Conservation (phyloP, 495 filamentous ascomycete genomes). For the Umbilicaria muhlenbergii region DNA sequence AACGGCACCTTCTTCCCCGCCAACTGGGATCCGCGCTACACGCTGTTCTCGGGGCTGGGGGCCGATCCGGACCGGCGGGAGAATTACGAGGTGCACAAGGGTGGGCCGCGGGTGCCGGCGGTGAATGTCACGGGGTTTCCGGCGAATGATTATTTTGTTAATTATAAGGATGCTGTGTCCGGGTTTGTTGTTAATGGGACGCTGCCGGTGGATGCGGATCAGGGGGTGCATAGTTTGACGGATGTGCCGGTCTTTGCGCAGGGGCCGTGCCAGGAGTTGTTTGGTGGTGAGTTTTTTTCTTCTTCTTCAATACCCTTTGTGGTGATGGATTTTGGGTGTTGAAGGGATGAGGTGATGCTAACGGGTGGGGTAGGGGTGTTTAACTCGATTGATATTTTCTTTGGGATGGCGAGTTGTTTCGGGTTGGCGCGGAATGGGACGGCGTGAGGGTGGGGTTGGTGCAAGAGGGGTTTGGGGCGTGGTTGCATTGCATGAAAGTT, state of each 20-base stretch:
- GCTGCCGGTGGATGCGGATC: constrained; percentile 32
- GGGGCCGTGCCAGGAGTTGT: constrained; percentile 57
- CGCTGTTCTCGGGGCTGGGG: constrained; percentile 45
- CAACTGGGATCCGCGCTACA: constrained; percentile 65
- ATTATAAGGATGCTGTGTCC: constrained; percentile 41
- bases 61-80: constrained; percentile 54
- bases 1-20: constrained; percentile 53
- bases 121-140: constrained; percentile 18
- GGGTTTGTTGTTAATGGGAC: constrained; percentile 58
- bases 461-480: too few species aligned
- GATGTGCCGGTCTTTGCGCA: constrained; percentile 60
- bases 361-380: constrained; percentile 25
- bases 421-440: constrained; percentile 28
- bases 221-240: constrained; percentile 59
- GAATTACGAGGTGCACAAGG: constrained; percentile 44
- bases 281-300: constrained; percentile 30
- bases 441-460: too few species aligned
- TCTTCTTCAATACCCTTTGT: too few species aligned
- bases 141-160: constrained; percentile 35
- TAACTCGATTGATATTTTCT: constrained; percentile 56
- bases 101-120: constrained; percentile 41
- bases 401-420: constrained; percentile 52
- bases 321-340: not conserved
- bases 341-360: not conserved
- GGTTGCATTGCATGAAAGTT: too few species aligned